Evolutionary conservation across 2,329 filamentous ascomycete species (phyloP).

Genomic region (Curvularia sp.): DNA sequence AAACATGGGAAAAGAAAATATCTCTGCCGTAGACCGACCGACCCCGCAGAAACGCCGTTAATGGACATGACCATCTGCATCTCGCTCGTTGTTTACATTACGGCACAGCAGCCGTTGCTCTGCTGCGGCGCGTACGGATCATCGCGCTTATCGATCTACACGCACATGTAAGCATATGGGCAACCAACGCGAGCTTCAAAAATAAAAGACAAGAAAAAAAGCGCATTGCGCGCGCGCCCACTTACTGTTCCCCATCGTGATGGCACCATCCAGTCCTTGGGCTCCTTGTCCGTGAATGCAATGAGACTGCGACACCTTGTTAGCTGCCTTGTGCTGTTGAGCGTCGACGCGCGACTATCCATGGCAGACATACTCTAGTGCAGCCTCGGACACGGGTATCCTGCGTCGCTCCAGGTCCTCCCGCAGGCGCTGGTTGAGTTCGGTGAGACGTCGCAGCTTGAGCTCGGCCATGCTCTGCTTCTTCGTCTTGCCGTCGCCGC

Average conservation of each 20-base stretch:
- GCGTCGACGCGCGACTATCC: background rate
- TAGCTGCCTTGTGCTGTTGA: constrained; percentile 30
- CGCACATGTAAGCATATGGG: constrained; percentile 28
- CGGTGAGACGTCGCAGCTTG: constrained; percentile 93
- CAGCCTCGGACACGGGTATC: constrained; percentile 93
- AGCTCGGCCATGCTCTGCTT: constrained; percentile 99
- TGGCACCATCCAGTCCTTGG: constrained; percentile 98
- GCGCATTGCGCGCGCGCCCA: constrained; percentile 12
- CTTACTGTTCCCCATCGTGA: constrained; percentile 88
- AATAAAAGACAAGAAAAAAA: background rate
- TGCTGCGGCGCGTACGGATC: constrained; percentile 98
- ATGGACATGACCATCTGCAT: constrained; percentile 47
- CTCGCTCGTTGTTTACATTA: constrained; percentile 72
- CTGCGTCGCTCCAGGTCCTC: constrained; percentile 95
- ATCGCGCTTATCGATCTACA: constrained; percentile 85
- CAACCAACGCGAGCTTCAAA: no score
- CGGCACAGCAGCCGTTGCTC: constrained; percentile 87
- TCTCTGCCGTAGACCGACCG: constrained; percentile 46
- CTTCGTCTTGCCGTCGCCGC: constrained; percentile 79
- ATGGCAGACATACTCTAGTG: constrained; percentile 58
- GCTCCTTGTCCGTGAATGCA: constrained; percentile 92
- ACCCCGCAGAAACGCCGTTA: constrained; percentile 49
- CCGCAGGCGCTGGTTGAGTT: constrained; percentile 93
- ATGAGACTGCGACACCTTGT: constrained; percentile 73
- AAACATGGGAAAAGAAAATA: constrained; percentile 45